Conservation (phyloP, 2,329 filamentous ascomycete genomes). For the Cercospora nicotianae region DNA sequence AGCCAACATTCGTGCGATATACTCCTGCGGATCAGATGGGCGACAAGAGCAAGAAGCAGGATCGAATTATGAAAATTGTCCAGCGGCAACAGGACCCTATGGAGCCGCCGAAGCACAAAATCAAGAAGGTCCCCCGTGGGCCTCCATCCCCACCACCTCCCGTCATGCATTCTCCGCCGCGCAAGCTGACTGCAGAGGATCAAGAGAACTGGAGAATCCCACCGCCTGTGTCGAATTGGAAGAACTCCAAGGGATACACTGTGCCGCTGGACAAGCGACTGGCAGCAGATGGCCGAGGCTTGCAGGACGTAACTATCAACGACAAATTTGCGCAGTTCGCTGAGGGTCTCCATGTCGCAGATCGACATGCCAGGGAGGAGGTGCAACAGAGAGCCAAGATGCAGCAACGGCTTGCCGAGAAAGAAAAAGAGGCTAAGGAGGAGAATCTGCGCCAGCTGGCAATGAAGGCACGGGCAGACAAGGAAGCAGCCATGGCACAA, state of each 20-base stretch:
- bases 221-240: conserved; percentile 95
- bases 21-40: conserved; percentile 98
- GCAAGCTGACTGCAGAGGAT: conserved; percentile 94
- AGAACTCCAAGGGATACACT: conserved; percentile 98
- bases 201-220: conserved; percentile 94
- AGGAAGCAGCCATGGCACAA: conserved; percentile 48
- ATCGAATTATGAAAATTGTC: conserved; percentile 98
- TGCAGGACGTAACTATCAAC: conserved; percentile 95
- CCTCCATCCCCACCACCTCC: conserved; percentile 91
- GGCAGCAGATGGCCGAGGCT: conserved; percentile 84
- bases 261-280: conserved; percentile 93
- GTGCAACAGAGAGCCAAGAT: conserved; percentile 88
- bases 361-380: conserved; percentile 91
- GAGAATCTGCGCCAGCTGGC: conserved; percentile 85
- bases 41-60: conserved; percentile 77
- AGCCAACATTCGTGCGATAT: conserved; percentile 92
- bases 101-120: conserved; percentile 97
- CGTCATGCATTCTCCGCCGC: conserved; percentile 89
- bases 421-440: conserved; percentile 93
- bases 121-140: conserved; percentile 94
- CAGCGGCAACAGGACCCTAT: conserved; percentile 90
- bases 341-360: conserved; percentile 90
- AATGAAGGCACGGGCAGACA: conserved; percentile 85
- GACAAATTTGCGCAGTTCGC: conserved; percentile 98
- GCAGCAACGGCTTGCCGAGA: conserved; percentile 94